Conservation (phyloP, 129 eudicot genomes). For the Ambrosia artemisiifolia region DNA sequence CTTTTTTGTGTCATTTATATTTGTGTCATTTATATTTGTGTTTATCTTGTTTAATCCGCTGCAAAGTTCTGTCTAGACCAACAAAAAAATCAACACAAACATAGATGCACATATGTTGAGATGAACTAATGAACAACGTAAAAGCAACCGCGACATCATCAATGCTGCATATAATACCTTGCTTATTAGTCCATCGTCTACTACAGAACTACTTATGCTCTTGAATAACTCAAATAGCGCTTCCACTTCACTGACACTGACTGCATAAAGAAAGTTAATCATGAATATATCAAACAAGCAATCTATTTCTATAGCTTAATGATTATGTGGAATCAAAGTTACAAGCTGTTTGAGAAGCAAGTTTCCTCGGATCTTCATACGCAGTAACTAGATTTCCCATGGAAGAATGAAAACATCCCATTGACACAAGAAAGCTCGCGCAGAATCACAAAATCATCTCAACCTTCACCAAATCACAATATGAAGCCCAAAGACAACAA, state of each 20-base stretch:
- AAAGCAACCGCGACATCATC: not conserved
- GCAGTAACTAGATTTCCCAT: slow-evolving; percentile 4
- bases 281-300: not conserved
- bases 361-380: slow-evolving; percentile 27
- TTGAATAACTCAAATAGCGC: slow-evolving; percentile 54
- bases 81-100: not conserved
- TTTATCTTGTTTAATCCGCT: no score
- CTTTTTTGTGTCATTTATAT: no score
- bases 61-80: no score
- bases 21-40: no score
- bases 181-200: slow-evolving; percentile 50
- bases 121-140: not conserved
- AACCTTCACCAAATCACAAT: slow-evolving; percentile 25
- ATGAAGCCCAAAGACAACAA: not conserved
- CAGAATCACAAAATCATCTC: slow-evolving; percentile 34
- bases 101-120: slow-evolving; percentile 1
- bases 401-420: slow-evolving; percentile 32
- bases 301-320: not conserved
- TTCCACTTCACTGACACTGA: slow-evolving; percentile 60
- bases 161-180: slow-evolving; percentile 34
- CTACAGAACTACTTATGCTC: slow-evolving; percentile 57
- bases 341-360: slow-evolving; percentile 40
- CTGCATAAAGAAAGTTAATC: slow-evolving; percentile 20
- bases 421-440: slow-evolving; percentile 19
- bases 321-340: slow-evolving; percentile 6